Conservation (phyloP, 441 rosid species). For the Syzygium malaccense region DNA sequence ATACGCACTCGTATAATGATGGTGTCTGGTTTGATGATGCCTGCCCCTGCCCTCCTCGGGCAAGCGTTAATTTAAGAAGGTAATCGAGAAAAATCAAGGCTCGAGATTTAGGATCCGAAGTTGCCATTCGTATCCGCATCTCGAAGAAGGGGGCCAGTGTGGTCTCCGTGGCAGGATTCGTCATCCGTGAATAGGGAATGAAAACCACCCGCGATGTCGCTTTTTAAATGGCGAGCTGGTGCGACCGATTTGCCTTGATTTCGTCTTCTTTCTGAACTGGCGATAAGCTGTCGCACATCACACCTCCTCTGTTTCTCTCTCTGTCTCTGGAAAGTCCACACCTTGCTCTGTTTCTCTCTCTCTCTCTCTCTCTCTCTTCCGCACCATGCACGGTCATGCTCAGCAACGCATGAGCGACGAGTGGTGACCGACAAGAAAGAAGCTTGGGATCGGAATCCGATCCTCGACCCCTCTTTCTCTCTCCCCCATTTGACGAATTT, state of each 20-base stretch:
- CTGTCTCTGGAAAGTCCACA: neutral
- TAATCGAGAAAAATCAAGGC: neutral
- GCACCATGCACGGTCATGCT: neutral
- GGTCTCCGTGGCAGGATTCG: neutral
- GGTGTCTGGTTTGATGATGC: neutral
- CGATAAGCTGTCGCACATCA: neutral
- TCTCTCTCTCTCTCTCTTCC: neutral
- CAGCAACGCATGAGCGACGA: slow-evolving; percentile 6
- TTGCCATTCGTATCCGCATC: no score
- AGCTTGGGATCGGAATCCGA: neutral
- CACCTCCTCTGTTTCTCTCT: neutral
- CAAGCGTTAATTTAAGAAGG: neutral
- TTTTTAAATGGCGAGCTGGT: neutral
- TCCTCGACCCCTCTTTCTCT: neutral
- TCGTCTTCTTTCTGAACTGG: neutral
- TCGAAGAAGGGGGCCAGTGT: no score
- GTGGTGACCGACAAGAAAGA: slow-evolving; percentile 25
- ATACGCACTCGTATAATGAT: neutral
- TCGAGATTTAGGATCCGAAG: neutral
- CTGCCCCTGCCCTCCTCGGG: neutral
- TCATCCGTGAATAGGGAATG: neutral
- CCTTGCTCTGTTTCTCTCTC: neutral
- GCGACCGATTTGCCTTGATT: neutral
- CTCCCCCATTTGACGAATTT: neutral
- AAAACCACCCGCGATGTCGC: neutral